Evolutionary conservation across 78 protist genomes (phyloP).

Genomic region (Dictyostelium firmibasis): DNA sequence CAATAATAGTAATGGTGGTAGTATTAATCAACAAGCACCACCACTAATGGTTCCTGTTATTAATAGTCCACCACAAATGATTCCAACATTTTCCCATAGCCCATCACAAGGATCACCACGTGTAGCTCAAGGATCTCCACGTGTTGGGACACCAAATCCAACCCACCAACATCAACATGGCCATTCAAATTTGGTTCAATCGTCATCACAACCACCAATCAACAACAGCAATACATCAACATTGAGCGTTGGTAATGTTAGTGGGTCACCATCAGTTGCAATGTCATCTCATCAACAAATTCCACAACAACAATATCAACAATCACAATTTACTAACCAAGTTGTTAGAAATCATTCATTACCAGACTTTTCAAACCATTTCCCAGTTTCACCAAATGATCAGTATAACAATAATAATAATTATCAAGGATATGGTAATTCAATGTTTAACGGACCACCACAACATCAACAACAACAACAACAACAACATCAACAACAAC

Average conservation of each 20-base stretch:
- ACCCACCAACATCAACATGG: neutral
- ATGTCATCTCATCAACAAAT: neutral
- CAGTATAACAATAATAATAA: neutral
- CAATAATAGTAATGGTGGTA: no score
- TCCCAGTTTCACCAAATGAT: slow-evolving; percentile 11
- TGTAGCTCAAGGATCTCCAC: neutral
- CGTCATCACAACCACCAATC: neutral
- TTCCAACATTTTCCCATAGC: neutral
- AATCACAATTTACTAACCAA: neutral
- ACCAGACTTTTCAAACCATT: slow-evolving; percentile 20
- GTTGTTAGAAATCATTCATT: slow-evolving; percentile 15
- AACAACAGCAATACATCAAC: neutral
- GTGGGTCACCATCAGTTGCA: slow-evolving; percentile 22
- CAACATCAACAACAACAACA: neutral
- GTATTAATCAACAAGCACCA: neutral
- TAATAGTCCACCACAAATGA: slow-evolving; percentile 6
- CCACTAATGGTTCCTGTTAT: neutral
- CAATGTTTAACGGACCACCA: neutral
- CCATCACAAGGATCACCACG: slow-evolving; percentile 16
- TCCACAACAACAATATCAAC: neutral
- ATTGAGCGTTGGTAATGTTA: neutral
- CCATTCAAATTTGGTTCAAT: neutral
- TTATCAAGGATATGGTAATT: slow-evolving; percentile 16
- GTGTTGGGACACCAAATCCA: neutral
- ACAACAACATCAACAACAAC: neutral